phyloP scores from a whole-genome alignment of 768 basidiomycete species.

The Boletus speciosus region DNA sequence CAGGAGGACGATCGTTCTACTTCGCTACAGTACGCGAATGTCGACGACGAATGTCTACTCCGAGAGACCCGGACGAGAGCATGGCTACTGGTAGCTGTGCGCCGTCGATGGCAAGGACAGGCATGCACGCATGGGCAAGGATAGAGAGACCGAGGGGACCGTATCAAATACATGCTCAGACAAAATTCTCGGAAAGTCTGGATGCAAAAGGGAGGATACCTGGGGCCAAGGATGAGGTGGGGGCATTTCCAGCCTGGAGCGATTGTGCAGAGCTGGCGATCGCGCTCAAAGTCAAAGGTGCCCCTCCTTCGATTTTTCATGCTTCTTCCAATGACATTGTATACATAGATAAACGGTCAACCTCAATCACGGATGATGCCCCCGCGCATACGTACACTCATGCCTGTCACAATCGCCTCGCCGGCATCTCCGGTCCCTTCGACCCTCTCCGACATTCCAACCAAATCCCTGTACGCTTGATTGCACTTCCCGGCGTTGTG shows the following conservation, averaged over 20 bases:
- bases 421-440: conserved; percentile 13
- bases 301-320: neutral
- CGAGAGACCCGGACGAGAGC: conserved; percentile 47
- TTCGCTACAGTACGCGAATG: conserved; percentile 22
- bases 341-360: conserved; percentile 46
- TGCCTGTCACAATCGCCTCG: conserved; percentile 25
- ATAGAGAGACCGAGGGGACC: conserved; percentile 49
- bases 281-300: conserved; percentile 71
- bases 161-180: conserved; percentile 49
- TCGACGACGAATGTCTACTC: conserved; percentile 40
- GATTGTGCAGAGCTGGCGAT: conserved; percentile 71
- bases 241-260: conserved; percentile 64
- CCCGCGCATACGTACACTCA: conserved; percentile 21
- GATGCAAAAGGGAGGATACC: conserved; percentile 72
- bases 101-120: conserved; percentile 34
- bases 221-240: conserved; percentile 72
- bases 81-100: conserved; percentile 44
- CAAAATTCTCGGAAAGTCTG: conserved; percentile 41
- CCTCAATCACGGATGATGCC: neutral
- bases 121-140: neutral
- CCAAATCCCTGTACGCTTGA: conserved; percentile 9
- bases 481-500: conserved; percentile 9
- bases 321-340: neutral
- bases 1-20: conserved; percentile 6
- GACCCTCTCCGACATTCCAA: conserved; percentile 6